phyloP scores from a whole-genome alignment of 2,329 filamentous ascomycete genomes.

The Fusarium tuaranense region DNA sequence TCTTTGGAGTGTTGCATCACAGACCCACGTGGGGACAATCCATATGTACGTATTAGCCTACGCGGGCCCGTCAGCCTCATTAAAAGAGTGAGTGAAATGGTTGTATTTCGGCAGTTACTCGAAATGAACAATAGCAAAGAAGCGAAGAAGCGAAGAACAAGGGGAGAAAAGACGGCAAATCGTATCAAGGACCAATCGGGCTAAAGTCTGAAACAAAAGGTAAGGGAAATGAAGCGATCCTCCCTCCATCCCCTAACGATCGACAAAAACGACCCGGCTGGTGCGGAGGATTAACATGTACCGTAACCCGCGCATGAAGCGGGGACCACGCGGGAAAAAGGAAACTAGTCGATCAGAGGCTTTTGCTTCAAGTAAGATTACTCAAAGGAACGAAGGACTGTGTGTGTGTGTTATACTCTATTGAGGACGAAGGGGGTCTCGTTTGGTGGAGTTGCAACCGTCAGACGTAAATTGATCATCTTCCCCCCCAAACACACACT shows the following conservation, averaged over 20 bases:
- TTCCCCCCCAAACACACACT: neutral
- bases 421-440: neutral
- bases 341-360: neutral
- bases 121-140: neutral
- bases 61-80: neutral
- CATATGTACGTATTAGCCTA: neutral
- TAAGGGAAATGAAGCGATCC: neutral
- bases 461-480: slow-evolving; percentile 25
- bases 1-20: neutral
- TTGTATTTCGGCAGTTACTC: neutral
- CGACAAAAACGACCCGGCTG: neutral
- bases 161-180: neutral
- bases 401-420: neutral
- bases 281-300: neutral
- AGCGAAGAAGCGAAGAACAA: neutral
- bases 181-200: neutral
- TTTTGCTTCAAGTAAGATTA: neutral
- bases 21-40: neutral
- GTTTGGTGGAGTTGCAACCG: slow-evolving; percentile 21
- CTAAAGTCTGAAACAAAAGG: neutral
- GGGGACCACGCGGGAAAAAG: neutral
- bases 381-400: neutral
- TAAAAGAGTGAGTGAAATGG: neutral
- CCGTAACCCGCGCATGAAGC: neutral
- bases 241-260: neutral